These are phyloP conservation scores for Plantago coronopus DNA, from an alignment of 305 asterid species.

Conservation along the genomic window DNA sequence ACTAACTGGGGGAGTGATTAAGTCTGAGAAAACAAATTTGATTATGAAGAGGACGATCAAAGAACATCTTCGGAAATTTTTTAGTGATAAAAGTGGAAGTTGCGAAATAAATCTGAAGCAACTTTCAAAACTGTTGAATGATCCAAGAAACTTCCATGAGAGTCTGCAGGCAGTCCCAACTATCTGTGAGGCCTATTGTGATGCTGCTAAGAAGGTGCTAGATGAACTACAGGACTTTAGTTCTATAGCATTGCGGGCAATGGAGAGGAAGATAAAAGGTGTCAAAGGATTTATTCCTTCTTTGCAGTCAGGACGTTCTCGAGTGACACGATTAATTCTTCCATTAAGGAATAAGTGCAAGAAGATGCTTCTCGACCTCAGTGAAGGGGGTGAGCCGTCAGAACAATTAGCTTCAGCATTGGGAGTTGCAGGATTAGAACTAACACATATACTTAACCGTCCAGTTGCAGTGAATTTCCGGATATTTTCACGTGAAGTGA, in stretches of 20 bases:
- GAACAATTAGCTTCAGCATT: slow-evolving; percentile 59
- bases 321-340: slow-evolving; percentile 25
- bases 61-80: slow-evolving; percentile 39
- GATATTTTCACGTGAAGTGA: slow-evolving; percentile 55
- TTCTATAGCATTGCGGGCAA: slow-evolving; percentile 38
- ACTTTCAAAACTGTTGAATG: slow-evolving; percentile 36
- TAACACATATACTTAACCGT: slow-evolving; percentile 42
- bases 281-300: slow-evolving; percentile 42
- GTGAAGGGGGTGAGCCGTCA: slow-evolving; percentile 40
- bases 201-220: slow-evolving; percentile 51
- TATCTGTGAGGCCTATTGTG: slow-evolving; percentile 38
- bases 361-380: slow-evolving; percentile 44
- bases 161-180: slow-evolving; percentile 24
- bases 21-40: slow-evolving; percentile 48
- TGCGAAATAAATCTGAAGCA: slow-evolving; percentile 35
- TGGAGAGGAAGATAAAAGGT: slow-evolving; percentile 61
- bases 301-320: slow-evolving; percentile 19
- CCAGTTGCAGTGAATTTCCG: slow-evolving; percentile 39
- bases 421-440: slow-evolving; percentile 58
- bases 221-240: slow-evolving; percentile 52
- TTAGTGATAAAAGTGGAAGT: slow-evolving; percentile 27
- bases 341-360: slow-evolving; percentile 38
- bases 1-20: slow-evolving; percentile 43
- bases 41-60: slow-evolving; percentile 47
- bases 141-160: slow-evolving; percentile 36